Conservation (phyloP, 2,329 filamentous ascomycete genomes). For the Pseudonectria foliicola region DNA sequence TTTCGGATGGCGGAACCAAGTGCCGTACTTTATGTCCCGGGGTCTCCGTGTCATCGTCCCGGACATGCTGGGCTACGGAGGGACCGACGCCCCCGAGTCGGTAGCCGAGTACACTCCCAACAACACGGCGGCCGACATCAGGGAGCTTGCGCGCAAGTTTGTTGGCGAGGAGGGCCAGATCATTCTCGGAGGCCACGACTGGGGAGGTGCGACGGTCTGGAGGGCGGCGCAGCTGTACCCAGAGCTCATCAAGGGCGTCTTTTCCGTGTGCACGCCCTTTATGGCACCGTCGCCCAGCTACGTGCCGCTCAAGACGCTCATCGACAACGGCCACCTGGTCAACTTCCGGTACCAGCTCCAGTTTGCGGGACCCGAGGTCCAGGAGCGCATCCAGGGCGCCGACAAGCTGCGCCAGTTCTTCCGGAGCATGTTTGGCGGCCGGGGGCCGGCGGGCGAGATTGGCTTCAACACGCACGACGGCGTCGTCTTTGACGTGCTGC, state of each 20-base stretch:
- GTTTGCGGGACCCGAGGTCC: constrained; percentile 60
- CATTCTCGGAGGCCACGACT: constrained; percentile 87
- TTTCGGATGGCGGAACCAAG: constrained; percentile 84
- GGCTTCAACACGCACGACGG: constrained; percentile 57
- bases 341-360: constrained; percentile 84
- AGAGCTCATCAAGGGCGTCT: constrained; percentile 63
- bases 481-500: constrained; percentile 55
- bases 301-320: constrained; percentile 51
- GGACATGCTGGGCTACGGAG: constrained; percentile 81
- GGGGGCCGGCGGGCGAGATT: constrained; percentile 44
- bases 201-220: constrained; percentile 76
- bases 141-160: constrained; percentile 56
- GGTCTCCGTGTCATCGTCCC: constrained; percentile 75
- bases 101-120: constrained; percentile 62
- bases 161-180: constrained; percentile 45
- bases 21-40: constrained; percentile 65
- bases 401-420: constrained; percentile 64
- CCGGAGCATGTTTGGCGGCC: constrained; percentile 62
- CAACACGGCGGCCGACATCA: constrained; percentile 66
- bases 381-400: constrained; percentile 49
- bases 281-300: constrained; percentile 44
- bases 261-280: constrained; percentile 77
- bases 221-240: constrained; percentile 68
- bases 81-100: constrained; percentile 61
- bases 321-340: constrained; percentile 46